phyloP scores from a whole-genome alignment of 108 stramenopile species.

The Pseudonitzschia multistriata region DNA sequence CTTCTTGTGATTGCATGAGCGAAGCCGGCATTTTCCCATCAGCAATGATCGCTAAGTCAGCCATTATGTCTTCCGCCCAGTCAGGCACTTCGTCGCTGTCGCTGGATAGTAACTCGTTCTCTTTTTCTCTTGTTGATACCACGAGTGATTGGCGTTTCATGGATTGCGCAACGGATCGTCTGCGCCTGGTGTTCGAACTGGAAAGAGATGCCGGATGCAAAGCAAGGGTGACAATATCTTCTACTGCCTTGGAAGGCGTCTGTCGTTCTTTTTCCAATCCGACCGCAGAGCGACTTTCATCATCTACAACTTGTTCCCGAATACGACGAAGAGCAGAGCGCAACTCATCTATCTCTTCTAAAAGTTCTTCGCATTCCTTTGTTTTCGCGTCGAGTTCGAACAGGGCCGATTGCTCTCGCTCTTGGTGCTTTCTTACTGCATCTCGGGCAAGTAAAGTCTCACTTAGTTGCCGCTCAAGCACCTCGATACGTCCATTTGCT shows the following conservation, averaged over 20 bases:
- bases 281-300: not conserved
- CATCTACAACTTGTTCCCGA: conserved; percentile 20
- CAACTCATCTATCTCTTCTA: conserved; percentile 25
- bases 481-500: conserved; percentile 57
- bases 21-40: conserved; percentile 53
- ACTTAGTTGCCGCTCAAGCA: conserved; percentile 48
- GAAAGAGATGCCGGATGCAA: conserved; percentile 22
- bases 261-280: not conserved
- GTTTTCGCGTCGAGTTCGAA: conserved; percentile 24
- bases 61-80: conserved; percentile 71
- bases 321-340: conserved; percentile 39
- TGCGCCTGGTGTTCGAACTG: not conserved
- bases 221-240: conserved; percentile 17
- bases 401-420: conserved; percentile 30
- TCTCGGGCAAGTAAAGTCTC: conserved; percentile 36
- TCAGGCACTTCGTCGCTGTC: conserved; percentile 54
- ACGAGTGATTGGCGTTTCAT: not conserved
- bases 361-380: conserved; percentile 34
- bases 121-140: not conserved
- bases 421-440: conserved; percentile 29
- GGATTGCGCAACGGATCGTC: not conserved
- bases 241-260: conserved; percentile 4
- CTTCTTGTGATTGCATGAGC: conserved; percentile 28
- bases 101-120: conserved; percentile 2
- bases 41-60: conserved; percentile 63